Evolutionary conservation across 306 rosid species (phyloP), one percentile per base, ranked within the genome.

Genomic region (Trifolium subterraneum): DNA sequence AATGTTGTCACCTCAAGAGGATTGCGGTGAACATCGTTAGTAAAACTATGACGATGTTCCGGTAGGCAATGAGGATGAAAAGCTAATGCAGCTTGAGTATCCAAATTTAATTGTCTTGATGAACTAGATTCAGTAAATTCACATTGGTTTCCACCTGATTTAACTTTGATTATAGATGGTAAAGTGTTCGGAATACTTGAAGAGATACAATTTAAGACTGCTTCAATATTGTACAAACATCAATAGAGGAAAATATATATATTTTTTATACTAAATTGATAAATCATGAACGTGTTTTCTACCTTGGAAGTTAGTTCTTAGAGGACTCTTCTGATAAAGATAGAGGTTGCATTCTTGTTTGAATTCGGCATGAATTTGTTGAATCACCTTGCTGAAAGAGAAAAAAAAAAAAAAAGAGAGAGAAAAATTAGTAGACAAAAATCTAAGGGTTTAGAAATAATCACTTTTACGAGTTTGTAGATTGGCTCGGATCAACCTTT

Each of bases 21-120:
- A 67, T 50, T 77, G 63, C 22, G 18, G 22, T 54, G 68, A 72
- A 71, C 48, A 55, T 77, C 78, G 27, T 68, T 77, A 35, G 82
- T 80, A 45, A 84, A 66, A 77, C 78, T 60, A 38, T 54, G 75
- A 71, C 70, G 82, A 59, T 7, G 56, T 74, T 86, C 86, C 10
- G 90, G 89, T n/a, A 86, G 70, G 19, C 89, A 87, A 73, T 77
- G 88, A 42, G 87, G 84, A 83, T 83, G 87, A 58, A 77, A 81
- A 62, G 79, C 27, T 41, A 84, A 60, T 79, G 78, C 71, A 39
- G 74, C 74, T 58, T 71, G 80, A 80, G 48, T 23, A 44, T 68
- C 80, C 20, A 60, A 74, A 68, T 63, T 75, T 47, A 69, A 80
- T 27, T 54, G 73, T 48, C 69, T 22, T 8, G 64, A 64, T 11